These are phyloP conservation scores for Rosa lucieae DNA, from an alignment of 306 rosid species.

Conservation along the genomic window DNA sequence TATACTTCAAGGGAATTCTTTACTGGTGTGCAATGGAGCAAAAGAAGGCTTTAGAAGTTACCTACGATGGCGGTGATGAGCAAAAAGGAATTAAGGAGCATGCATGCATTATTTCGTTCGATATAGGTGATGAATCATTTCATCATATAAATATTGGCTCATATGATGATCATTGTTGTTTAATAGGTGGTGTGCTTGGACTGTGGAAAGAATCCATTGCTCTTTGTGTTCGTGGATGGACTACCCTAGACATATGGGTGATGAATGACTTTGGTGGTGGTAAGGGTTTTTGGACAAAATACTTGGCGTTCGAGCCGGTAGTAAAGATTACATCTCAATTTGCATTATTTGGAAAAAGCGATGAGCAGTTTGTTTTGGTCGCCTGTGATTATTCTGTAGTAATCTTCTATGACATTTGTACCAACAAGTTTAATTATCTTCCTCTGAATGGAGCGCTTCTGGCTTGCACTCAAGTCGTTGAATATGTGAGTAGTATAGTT, in stretches of 20 bases:
- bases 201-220: not conserved
- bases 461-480: too few species aligned
- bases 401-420: not conserved
- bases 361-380: not conserved
- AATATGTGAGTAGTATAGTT: not conserved
- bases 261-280: not conserved
- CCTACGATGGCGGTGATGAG: too few species aligned
- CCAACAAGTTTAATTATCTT: not conserved
- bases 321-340: not conserved
- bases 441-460: not conserved
- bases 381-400: not conserved
- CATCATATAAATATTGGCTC: not conserved
- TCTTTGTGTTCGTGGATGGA: too few species aligned
- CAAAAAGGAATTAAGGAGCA: not conserved
- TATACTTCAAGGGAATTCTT: not conserved
- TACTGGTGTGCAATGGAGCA: slow-evolving; percentile 5
- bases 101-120: not conserved
- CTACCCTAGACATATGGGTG: too few species aligned
- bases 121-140: slow-evolving; percentile 10
- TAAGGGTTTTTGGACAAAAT: slow-evolving; percentile 12
- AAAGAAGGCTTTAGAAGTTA: too few species aligned
- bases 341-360: not conserved
- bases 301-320: not conserved
- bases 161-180: too few species aligned
- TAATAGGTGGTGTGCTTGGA: not conserved